Base-by-base conservation (phyloP, 2,329 filamentous ascomycete species). In the Metarhizium robertsii region DNA sequence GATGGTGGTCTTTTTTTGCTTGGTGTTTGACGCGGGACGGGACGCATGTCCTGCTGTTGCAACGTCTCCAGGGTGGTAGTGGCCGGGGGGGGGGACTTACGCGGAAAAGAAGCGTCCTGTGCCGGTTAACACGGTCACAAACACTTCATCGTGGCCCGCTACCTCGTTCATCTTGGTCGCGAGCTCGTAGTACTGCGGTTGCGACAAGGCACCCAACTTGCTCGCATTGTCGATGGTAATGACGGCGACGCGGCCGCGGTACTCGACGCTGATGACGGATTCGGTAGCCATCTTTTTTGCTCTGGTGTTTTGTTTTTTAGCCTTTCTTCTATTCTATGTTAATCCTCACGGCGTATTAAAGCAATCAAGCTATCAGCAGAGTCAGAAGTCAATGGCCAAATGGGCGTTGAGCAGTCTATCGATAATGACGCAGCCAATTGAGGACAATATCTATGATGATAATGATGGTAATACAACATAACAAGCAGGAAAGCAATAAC, bases 101-200 rank as follows among this genome's bases (percentile, higher is more conserved):
- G 92, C 92, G 10, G 91, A 96, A 75, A 97, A 97, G 67, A 75
- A 86, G 7, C 81, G 79, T n/a, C 92, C 92, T 57, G 83, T 92
- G 65, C 84, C 94, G 0, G 90, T 89, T 3, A 97, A 67, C 11
- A 97, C 78, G 3, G 92, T 97, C 63, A 96, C 84, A 66, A 80
- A 88, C 57, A 96, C 84, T 61, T 95, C 88, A 58, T 92, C 84
- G 60, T 85, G 85, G 8, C 76, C 78, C 16, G 90, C 92, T 51
- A 97, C 78, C 67, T 96, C 86, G 56, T 86, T 81, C 67, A 99
- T 74, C 51, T 83, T 79, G 62, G 82, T 79, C 1, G 87, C 84
- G 46, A 97, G 79, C 34, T 84, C 79, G 69, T 88, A 95, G 76
- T 96, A 97, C 53, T 85, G 79, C 58, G 81, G 74, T 64, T 81